Evolutionary conservation across 1,284 basidiomycete species (phyloP).

Genomic region (Microstroma glucosiphilum): DNA sequence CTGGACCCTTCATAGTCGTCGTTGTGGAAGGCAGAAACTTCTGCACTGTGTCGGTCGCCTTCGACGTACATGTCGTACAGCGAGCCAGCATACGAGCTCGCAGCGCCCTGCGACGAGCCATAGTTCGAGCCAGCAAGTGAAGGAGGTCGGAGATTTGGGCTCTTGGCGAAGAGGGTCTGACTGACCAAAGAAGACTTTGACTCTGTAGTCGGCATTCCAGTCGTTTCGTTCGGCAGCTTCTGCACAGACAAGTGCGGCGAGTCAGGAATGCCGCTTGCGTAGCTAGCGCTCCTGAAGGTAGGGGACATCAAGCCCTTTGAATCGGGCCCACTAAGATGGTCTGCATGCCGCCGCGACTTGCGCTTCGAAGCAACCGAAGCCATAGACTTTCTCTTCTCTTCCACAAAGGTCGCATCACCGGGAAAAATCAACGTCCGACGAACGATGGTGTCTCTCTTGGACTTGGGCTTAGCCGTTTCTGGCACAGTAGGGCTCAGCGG

Average conservation of each 20-base stretch:
- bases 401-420: slow-evolving; percentile 5
- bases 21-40: background rate
- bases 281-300: background rate
- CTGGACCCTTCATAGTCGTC: background rate
- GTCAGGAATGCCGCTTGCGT: background rate
- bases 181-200: background rate
- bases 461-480: slow-evolving; percentile 19
- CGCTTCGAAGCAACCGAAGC: slow-evolving; percentile 20
- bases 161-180: background rate
- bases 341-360: slow-evolving; percentile 18
- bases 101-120: background rate
- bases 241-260: background rate
- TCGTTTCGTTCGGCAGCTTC: background rate
- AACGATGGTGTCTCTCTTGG: slow-evolving; percentile 36
- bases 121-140: background rate
- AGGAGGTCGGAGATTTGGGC: background rate
- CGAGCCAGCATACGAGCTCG: slow-evolving; percentile 33
- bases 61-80: slow-evolving; percentile 38
- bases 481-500: too few species aligned
- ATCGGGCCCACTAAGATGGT: background rate
- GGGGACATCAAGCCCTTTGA: background rate
- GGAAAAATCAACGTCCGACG: slow-evolving; percentile 43
- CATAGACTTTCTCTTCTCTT: background rate
- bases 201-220: background rate
- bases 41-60: slow-evolving; percentile 7